These are phyloP conservation scores for Plantago elongata DNA, from an alignment of 257 asterid genomes.

Conservation along the genomic window DNA sequence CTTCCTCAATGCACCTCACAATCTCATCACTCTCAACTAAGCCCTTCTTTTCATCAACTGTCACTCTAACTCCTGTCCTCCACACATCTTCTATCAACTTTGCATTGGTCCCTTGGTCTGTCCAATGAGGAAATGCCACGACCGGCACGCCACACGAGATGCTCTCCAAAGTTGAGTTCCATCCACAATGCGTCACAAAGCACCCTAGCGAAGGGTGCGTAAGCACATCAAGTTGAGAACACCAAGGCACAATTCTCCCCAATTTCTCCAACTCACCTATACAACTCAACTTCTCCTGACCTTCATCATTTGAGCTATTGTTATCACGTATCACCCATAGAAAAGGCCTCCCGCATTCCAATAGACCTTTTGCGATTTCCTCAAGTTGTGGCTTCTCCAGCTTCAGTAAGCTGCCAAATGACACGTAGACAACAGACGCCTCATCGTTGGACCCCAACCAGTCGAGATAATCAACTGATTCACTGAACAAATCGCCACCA, in stretches of 20 bases:
- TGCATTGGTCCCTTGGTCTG: constrained; percentile 53
- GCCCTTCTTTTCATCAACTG: constrained; percentile 16
- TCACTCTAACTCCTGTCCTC: constrained; percentile 45
- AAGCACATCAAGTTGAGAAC: constrained; percentile 55
- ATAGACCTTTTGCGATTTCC: constrained; percentile 43
- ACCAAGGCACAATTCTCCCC: constrained; percentile 54
- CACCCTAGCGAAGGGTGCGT: constrained; percentile 49
- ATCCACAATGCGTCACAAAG: constrained; percentile 59
- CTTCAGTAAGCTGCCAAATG: constrained; percentile 52
- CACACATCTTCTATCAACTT: constrained; percentile 56
- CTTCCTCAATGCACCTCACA: constrained; percentile 39
- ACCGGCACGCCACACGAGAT: constrained; percentile 34
- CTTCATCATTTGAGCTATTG: constrained; percentile 13
- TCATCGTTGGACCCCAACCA: constrained; percentile 38
- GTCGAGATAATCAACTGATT: constrained; percentile 27
- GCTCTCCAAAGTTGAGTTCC: constrained; percentile 65
- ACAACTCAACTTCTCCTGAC: constrained; percentile 16
- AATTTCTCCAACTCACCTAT: constrained; percentile 25
- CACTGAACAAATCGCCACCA: constrained; percentile 36
- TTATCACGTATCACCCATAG: constrained; percentile 48
- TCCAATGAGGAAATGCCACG: constrained; percentile 48
- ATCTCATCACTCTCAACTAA: constrained; percentile 43
- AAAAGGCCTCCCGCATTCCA: constrained; percentile 38
- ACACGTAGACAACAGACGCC: constrained; percentile 50
- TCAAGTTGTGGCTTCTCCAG: constrained; percentile 33